phyloP scores from a whole-genome alignment of 23 red algal species.

The Rhodosorus marinus region DNA sequence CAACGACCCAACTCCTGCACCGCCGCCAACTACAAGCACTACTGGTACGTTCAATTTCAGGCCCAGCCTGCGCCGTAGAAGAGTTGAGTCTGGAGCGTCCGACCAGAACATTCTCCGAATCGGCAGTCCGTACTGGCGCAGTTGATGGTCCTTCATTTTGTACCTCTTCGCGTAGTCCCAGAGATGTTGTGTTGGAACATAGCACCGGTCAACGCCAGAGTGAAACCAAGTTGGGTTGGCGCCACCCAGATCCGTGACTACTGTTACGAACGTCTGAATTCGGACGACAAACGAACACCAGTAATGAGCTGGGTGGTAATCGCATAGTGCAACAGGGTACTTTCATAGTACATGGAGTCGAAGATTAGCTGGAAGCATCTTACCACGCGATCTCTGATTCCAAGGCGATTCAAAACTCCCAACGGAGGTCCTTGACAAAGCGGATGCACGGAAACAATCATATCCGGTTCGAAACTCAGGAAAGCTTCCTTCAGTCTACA shows the following conservation, averaged over 20 bases:
- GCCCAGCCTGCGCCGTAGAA: conserved; percentile 9
- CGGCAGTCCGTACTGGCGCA: conserved; percentile 47
- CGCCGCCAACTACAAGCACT: conserved; percentile 46
- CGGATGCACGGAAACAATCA: conserved; percentile 76
- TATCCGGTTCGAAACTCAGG: conserved; percentile 28
- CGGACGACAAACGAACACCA: no score
- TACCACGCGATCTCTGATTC: background rate
- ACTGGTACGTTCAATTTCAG: conserved; percentile 23
- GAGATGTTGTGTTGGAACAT: conserved; percentile 37
- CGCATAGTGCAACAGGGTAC: no score
- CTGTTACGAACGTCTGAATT: conserved; percentile 82
- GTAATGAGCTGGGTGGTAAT: no score
- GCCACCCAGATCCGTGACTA: conserved; percentile 87
- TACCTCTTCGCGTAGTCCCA: conserved; percentile 8
- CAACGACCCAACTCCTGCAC: conserved; percentile 52
- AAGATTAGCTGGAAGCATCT: conserved; percentile 6
- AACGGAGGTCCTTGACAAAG: conserved; percentile 59
- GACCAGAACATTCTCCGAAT: conserved; percentile 44
- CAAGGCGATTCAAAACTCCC: conserved; percentile 23
- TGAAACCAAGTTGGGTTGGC: conserved; percentile 85
- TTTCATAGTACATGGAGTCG: no score
- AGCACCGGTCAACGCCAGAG: conserved; percentile 30
- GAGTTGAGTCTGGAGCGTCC: background rate
- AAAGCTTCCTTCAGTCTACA: conserved; percentile 34
- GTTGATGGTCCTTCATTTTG: conserved; percentile 6